Conservation (phyloP, 2,329 filamentous ascomycete species). For the Neofusicoccum umdonicola region DNA sequence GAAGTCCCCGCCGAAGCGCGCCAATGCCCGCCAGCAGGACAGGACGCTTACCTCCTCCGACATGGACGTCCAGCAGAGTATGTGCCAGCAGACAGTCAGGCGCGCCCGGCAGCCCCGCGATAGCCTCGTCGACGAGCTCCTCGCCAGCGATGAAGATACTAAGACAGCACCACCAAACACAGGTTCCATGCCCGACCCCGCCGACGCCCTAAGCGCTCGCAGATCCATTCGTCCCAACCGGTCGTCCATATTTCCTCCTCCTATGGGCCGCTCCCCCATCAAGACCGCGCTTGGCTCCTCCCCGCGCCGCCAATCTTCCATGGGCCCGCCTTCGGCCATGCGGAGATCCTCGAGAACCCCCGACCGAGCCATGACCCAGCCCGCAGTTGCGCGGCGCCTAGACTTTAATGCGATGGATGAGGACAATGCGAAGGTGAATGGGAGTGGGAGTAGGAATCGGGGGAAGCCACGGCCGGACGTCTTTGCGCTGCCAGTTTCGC, state of each 20-base stretch:
- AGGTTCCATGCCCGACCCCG: conserved; percentile 53
- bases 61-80: conserved; percentile 66
- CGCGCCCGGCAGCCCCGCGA: neutral
- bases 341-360: conserved; percentile 33
- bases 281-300: conserved; percentile 61
- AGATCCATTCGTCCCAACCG: conserved; percentile 44
- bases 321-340: conserved; percentile 55
- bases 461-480: conserved; percentile 31
- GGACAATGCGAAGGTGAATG: conserved; percentile 27
- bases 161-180: neutral
- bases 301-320: conserved; percentile 59
- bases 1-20: conserved; percentile 51
- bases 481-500: conserved; percentile 35
- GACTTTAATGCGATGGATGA: conserved; percentile 46
- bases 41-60: conserved; percentile 52
- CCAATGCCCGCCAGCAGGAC: conserved; percentile 28
- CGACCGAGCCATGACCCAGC: conserved; percentile 30
- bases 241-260: conserved; percentile 47
- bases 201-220: conserved; percentile 44
- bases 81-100: conserved; percentile 20
- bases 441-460: conserved; percentile 26
- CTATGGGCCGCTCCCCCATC: conserved; percentile 58
- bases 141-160: conserved; percentile 11
- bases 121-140: conserved; percentile 2
- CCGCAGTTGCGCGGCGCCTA: conserved; percentile 54